Base-by-base conservation (phyloP, 176 grass and related monocot genomes). In the Alloteropsis semialata region DNA sequence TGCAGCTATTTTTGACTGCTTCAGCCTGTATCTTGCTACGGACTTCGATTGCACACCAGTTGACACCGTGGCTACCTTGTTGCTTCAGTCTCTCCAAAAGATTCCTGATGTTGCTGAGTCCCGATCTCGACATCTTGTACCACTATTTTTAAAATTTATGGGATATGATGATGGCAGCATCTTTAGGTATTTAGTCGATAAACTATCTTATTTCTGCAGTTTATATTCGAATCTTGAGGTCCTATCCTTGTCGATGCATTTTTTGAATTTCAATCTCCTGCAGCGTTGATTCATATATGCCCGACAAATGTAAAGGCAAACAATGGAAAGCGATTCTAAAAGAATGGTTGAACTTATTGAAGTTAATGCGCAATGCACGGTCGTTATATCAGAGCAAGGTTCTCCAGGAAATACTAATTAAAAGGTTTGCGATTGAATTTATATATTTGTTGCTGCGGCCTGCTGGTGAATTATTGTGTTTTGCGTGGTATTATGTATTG, bases 301-400 rank as follows among this genome's bases (percentile, higher is more conserved):
- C 81, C 65, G 69, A 91, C 38, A 82, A 90, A 78, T 98, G 96
- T 80, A 89, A 90, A 85, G 88, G 90, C 53, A 91, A 88, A 75
- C 90, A 91, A n/a, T 95, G 92, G 96, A 95, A 92, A 86, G 44
- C 50, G 28, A 86, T 95, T 87, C 90, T 98, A 28, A 95, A 91
- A 88, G 96, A 98, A 87, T 98, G 96, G 96, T 69, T 98, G 87
- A 95, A 91, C 60, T 48, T 98, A 75, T 77, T 98, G 39, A 85
- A 75, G 84, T 77, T 77, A 79, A 93, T 95, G 92, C 87, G 55
- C 28, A 93, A 95, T 98, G 90, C 96, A 77, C 69, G 84, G 67
- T 98, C 96, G 21, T 93, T 98, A 74, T 95, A 91, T 67, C 83
- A 81, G 25, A 93, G 92, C 87, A 83, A 81, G 54, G 84, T 86